phyloP scores from a whole-genome alignment of 2,329 filamentous ascomycete species.

The Diaporthe sp. region DNA sequence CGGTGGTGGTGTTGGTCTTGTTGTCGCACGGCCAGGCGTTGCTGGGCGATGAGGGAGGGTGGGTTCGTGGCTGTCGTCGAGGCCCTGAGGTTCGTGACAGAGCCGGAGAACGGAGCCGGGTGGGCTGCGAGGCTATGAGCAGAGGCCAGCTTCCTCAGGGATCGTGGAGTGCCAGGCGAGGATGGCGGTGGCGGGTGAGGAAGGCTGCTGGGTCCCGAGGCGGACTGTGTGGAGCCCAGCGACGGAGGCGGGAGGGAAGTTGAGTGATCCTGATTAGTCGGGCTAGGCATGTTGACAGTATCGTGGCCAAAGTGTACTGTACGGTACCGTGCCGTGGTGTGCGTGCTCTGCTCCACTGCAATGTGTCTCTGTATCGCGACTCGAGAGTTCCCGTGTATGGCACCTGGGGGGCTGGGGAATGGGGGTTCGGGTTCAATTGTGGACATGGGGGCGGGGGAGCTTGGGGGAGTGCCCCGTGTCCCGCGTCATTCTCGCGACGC shows the following conservation, averaged over 20 bases:
- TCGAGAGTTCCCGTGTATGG: neutral
- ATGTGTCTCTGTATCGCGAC: conserved; percentile 10
- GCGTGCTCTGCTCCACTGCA: neutral
- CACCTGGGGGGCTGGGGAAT: neutral
- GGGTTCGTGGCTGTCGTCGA: conserved; percentile 58
- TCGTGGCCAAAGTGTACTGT: conserved; percentile 25
- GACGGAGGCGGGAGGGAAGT: conserved; percentile 22
- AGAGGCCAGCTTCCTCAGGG: conserved; percentile 81
- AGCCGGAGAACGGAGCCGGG: conserved; percentile 51
- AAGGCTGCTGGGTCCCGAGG: conserved; percentile 26
- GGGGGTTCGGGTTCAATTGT: neutral
- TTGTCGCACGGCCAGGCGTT: conserved; percentile 63
- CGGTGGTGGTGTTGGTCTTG: conserved; percentile 59
- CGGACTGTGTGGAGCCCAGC: conserved; percentile 39
- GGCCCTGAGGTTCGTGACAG: conserved; percentile 48
- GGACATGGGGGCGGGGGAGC: neutral
- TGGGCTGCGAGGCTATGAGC: conserved; percentile 71
- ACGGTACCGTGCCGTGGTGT: conserved; percentile 8
- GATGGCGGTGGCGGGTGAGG: conserved; percentile 67
- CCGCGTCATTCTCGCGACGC: conserved; percentile 22
- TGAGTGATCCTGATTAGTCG: conserved; percentile 45
- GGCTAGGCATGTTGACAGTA: conserved; percentile 48
- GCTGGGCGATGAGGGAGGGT: conserved; percentile 74
- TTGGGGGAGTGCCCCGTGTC: neutral
- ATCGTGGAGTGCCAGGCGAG: conserved; percentile 72